These are phyloP conservation scores for Clonostachys solani DNA, from an alignment of 2,329 filamentous ascomycete species.

Conservation along the genomic window DNA sequence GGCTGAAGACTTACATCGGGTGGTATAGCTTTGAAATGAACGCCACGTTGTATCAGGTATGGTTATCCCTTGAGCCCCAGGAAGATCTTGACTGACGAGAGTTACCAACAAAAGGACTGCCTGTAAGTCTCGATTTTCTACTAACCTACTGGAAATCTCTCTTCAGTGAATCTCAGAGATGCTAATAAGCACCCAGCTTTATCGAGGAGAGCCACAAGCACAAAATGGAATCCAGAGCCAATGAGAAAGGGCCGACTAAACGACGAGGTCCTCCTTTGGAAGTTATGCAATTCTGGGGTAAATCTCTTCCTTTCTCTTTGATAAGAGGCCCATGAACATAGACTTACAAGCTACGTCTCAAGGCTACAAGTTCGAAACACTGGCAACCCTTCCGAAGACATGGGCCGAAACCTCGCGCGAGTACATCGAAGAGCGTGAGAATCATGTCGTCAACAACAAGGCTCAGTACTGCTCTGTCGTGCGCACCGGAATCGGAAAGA, in stretches of 20 bases:
- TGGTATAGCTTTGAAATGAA: slow-evolving; percentile 84
- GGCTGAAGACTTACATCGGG: slow-evolving; percentile 6
- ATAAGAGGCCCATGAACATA: neutral
- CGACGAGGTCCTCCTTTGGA: slow-evolving; percentile 55
- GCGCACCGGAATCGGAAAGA: slow-evolving; percentile 76
- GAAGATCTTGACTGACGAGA: slow-evolving; percentile 4
- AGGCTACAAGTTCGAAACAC: slow-evolving; percentile 96
- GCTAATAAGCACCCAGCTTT: slow-evolving; percentile 50
- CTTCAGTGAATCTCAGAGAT: neutral
- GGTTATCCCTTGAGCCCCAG: slow-evolving; percentile 17
- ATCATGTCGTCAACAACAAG: slow-evolving; percentile 76
- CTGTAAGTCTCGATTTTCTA: slow-evolving; percentile 34
- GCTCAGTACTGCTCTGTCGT: slow-evolving; percentile 96
- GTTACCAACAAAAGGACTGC: slow-evolving; percentile 36
- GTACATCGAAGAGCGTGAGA: slow-evolving; percentile 72
- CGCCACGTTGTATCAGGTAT: slow-evolving; percentile 82
- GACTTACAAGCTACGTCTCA: neutral
- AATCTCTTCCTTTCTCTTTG: slow-evolving; percentile 1
- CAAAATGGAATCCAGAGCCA: slow-evolving; percentile 58
- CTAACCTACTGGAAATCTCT: neutral
- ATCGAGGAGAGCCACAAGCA: slow-evolving; percentile 85
- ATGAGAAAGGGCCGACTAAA: slow-evolving; percentile 35
- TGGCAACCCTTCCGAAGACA: slow-evolving; percentile 69
- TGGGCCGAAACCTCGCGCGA: slow-evolving; percentile 72
- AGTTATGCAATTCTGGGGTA: slow-evolving; percentile 91